Conservation (phyloP, 2,329 filamentous ascomycete genomes). For the Neonectria sp. region DNA sequence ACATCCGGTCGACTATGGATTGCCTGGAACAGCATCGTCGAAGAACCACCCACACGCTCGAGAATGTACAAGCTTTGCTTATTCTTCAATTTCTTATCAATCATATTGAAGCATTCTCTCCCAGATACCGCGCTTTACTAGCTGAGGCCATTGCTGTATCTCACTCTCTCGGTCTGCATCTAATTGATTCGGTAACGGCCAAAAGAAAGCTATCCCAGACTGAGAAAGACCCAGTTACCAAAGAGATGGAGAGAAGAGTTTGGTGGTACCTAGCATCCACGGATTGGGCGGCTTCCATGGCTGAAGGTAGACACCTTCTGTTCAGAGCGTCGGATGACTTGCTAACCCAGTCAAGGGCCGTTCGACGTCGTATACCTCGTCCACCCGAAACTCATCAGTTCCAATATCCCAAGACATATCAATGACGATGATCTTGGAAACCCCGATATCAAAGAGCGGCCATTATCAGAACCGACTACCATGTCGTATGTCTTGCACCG, state of each 20-base stretch:
- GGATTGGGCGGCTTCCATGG: slow-evolving; percentile 2
- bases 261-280: slow-evolving; percentile 5
- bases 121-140: neutral
- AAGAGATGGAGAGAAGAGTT: slow-evolving; percentile 3
- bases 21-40: slow-evolving; percentile 4
- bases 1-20: slow-evolving; percentile 5
- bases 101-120: slow-evolving; percentile 3
- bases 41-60: slow-evolving; percentile 1
- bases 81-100: neutral
- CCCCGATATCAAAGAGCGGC: slow-evolving; percentile 7
- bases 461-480: neutral
- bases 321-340: neutral
- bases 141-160: neutral
- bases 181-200: neutral
- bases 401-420: slow-evolving; percentile 6
- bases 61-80: slow-evolving; percentile 6
- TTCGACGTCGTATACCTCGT: neutral
- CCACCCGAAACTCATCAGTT: neutral
- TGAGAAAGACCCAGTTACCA: neutral
- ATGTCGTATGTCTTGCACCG: slow-evolving; percentile 11
- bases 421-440: slow-evolving; percentile 6
- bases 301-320: neutral
- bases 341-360: neutral
- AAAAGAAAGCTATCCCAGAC: neutral
- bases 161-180: slow-evolving; percentile 1